Base-by-base conservation (phyloP, 257 asterid genomes). In the Capsicum chinense region DNA sequence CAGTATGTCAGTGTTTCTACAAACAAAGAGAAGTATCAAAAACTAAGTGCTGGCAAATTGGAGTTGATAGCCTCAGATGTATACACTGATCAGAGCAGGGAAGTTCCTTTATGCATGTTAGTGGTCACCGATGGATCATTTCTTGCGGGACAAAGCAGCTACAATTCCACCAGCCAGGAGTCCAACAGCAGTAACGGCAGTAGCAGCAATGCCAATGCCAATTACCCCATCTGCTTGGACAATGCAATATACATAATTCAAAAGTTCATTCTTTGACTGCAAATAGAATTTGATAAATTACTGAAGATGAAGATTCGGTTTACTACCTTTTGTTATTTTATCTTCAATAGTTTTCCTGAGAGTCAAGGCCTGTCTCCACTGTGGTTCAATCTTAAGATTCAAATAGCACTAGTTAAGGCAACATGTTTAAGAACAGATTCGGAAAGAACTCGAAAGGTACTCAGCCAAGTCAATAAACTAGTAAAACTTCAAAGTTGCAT, bases 331-430 rank as follows among this genome's bases (percentile, higher is more conserved):
- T 14, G 88, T 92, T 83, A 91, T 88, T 87, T 89, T 90, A 52
- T 91, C 94, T 86, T 92, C 93, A 69, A 92, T 85, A 13, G 97
- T 86, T 85, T 91, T 89, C 89, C 88, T 86, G 42, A 92, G 94
- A 57, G 90, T 83, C 88, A 80, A 82, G 17, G 94, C 97, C 85
- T 92, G 94, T 86, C 94, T 90, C 93, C 93, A 92, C 80, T 89
- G 91, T 15, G 94, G 97, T 63, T 80, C 91, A 79, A 88, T 87
- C 95, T 92, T 89, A 56, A 82, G 81, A 64, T 78, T 26, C 79
- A 79, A 56, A 57, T 69, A 68, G 16, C 58, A 8, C 54, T 26
- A 50, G 56, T 48, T 50, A 63, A 66, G 79, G 39, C 47, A 9
- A 37, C 44, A 44, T 54, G 33, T 52, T 54, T 4, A 54, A 54